Evolutionary conservation across 2,329 filamentous ascomycete genomes (phyloP).

Genomic region (Polytolypa hystricis): DNA sequence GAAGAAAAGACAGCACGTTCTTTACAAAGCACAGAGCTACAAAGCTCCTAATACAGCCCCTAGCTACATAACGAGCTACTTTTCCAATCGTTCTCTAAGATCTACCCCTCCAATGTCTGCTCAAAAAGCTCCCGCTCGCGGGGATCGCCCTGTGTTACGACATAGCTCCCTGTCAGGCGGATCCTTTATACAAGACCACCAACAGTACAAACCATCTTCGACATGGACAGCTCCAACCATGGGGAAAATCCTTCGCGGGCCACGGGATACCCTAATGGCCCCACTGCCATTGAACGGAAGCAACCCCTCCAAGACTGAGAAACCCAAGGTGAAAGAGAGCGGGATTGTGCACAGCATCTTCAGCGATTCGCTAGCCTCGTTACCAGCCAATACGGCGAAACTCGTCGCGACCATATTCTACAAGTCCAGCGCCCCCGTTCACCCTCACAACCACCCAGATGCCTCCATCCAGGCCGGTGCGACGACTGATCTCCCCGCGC

Average conservation of each 20-base stretch:
- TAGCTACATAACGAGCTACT: too few species aligned
- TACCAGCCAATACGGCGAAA: conserved; percentile 31
- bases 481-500: conserved; percentile 30
- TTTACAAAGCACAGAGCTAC: too few species aligned
- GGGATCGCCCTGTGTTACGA: conserved; percentile 31
- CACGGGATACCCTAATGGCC: conserved; percentile 16
- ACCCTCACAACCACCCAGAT: conserved; percentile 39
- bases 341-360: conserved; percentile 38
- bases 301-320: conserved; percentile 25
- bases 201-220: conserved; percentile 35
- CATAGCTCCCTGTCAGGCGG: conserved; percentile 31
- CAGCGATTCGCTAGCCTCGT: conserved; percentile 28
- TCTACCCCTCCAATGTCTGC: conserved; percentile 21
- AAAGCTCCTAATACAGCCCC: too few species aligned
- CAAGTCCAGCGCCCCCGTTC: conserved; percentile 32
- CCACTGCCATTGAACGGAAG: conserved; percentile 20
- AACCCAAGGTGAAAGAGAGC: conserved; percentile 29
- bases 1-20: too few species aligned
- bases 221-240: conserved; percentile 25
- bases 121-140: conserved; percentile 17
- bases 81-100: too few species aligned
- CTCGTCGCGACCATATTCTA: conserved; percentile 40
- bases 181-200: conserved; percentile 38
- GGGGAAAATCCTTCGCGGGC: conserved; percentile 24
- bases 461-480: conserved; percentile 24